Percentiles rank a stretch among this genome's conserved stretches.
These are phyloP conservation scores for Beverwykella pulmonaria DNA, from an alignment of 495 filamentous ascomycete genomes.

Conservation along the genomic window DNA sequence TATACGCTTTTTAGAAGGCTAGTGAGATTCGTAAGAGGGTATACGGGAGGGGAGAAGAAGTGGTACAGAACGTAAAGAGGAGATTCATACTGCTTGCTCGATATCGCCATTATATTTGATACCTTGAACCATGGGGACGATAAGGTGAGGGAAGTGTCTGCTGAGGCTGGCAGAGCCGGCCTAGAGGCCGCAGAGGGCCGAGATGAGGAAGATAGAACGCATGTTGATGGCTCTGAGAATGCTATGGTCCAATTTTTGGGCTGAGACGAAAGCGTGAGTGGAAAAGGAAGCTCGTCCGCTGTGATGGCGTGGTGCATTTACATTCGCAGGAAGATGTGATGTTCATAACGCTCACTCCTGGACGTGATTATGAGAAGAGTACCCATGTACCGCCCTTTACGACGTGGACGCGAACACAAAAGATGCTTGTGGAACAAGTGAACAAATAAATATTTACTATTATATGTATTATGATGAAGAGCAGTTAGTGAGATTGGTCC, in stretches of 20 bases:
- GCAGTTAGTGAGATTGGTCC: background rate
- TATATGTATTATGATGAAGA: background rate
- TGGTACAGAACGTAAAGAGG: too few species aligned
- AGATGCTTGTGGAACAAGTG: background rate
- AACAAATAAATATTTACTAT: background rate
- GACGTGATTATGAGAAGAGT: too few species aligned
- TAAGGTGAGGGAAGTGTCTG: constrained; percentile 29
- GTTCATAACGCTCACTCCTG: too few species aligned
- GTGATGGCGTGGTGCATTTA: background rate
- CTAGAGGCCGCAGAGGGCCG: constrained; percentile 13
- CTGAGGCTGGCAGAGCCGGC: background rate
- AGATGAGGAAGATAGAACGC: constrained; percentile 18
- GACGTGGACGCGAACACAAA: background rate
- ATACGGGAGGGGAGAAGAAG: background rate
- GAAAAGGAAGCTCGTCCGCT: background rate
- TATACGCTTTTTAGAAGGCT: constrained; percentile 11
- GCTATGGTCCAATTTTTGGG: background rate
- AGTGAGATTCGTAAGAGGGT: background rate
- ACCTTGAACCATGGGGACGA: constrained; percentile 26
- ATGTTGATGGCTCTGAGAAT: constrained; percentile 11
- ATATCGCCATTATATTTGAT: constrained; percentile 16
- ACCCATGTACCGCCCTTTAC: too few species aligned
- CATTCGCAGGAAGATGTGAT: too few species aligned
- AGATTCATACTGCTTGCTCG: background rate
- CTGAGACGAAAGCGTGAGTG: background rate